Conservation (phyloP, 106 monocot genomes). For the Alisma plantagoaquatica region DNA sequence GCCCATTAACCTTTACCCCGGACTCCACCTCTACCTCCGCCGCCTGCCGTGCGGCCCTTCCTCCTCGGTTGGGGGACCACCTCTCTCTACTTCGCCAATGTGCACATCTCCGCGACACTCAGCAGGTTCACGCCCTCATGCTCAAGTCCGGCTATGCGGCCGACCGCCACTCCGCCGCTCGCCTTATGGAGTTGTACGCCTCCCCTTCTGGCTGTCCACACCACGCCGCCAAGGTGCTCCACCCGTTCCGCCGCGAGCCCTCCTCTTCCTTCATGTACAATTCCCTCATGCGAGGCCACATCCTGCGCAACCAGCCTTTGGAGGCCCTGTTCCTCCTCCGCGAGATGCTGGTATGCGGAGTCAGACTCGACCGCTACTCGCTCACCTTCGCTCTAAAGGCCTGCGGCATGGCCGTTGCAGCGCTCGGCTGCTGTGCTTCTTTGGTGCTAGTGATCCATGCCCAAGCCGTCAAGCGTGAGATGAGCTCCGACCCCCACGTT, state of each 20-base stretch:
- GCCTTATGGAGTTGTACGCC: conserved; percentile 56
- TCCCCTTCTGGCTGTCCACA: conserved; percentile 16
- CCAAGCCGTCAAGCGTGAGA: conserved; percentile 10
- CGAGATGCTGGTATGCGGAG: conserved; percentile 13
- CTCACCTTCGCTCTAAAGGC: conserved; percentile 64
- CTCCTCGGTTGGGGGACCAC: background rate
- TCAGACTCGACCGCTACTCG: conserved; percentile 40
- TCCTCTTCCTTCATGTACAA: conserved; percentile 44
- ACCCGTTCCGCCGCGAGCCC: conserved; percentile 1
- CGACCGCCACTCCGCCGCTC: conserved; percentile 52
- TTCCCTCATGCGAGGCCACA: conserved; percentile 42
- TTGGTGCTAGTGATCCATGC: conserved; percentile 62
- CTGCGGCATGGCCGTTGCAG: conserved; percentile 21
- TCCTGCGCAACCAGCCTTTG: conserved; percentile 15
- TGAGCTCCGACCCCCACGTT: conserved; percentile 21
- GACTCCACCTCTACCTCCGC: background rate
- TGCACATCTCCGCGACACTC: conserved; percentile 37
- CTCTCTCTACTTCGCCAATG: conserved; percentile 51
- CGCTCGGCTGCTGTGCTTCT: too few relatives aligned
- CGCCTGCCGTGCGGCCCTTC: background rate
- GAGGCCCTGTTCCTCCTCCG: conserved; percentile 22
- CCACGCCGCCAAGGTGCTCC: conserved; percentile 26
- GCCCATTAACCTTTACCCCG: background rate
- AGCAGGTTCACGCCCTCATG: conserved; percentile 51
- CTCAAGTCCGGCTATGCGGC: conserved; percentile 39